Evolutionary conservation across 129 eudicot genomes (phyloP).

Genomic region (Artemisia argyi): DNA sequence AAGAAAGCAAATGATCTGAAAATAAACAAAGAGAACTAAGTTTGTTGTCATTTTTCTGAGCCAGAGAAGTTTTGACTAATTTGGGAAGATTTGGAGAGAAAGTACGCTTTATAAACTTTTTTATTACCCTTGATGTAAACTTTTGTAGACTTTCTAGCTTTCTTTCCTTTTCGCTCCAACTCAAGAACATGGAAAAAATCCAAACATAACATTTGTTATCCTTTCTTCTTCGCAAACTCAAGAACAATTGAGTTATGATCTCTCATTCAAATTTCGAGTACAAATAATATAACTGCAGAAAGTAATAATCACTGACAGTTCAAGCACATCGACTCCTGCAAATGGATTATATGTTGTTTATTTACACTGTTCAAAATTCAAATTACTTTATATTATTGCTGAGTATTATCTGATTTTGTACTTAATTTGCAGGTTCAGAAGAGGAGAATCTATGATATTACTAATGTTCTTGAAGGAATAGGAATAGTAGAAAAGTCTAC

Average conservation of each 20-base stretch:
- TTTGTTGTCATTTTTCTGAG: background rate
- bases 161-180: background rate
- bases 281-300: no score
- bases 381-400: background rate
- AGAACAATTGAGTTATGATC: no score
- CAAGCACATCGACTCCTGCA: background rate
- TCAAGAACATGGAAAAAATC: no score
- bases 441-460: constrained; percentile 85
- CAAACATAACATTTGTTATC: no score
- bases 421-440: constrained; percentile 58
- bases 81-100: constrained; percentile 1
- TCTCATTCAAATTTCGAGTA: no score
- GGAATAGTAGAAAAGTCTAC: constrained; percentile 75
- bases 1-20: constrained; percentile 1
- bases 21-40: background rate
- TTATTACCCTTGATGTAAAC: background rate
- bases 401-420: constrained; percentile 1
- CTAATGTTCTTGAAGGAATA: constrained; percentile 84
- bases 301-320: background rate
- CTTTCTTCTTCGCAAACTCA: no score
- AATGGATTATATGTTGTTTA: constrained; percentile 15
- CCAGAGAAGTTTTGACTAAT: background rate
- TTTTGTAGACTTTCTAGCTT: background rate
- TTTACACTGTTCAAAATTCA: background rate
- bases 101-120: background rate